Conservation (phyloP, 2,329 filamentous ascomycete species). For the Neocatenulostroma microsporum region DNA sequence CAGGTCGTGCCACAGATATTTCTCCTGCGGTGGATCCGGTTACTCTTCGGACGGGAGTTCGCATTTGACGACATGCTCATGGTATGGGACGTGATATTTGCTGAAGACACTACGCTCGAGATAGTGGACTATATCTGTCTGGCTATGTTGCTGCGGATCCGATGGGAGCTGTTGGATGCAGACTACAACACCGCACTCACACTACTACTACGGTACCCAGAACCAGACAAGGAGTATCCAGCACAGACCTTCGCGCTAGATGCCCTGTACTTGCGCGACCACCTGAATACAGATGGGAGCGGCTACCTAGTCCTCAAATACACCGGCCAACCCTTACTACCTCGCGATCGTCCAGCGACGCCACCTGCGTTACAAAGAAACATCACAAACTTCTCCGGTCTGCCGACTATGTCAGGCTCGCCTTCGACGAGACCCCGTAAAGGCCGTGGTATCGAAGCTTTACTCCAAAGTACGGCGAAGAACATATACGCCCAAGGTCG, state of each 20-base stretch:
- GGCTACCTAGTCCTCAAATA: slow-evolving; percentile 63
- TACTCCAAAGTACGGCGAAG: slow-evolving; percentile 70
- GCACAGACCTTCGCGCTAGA: slow-evolving; percentile 73
- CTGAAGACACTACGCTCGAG: slow-evolving; percentile 70
- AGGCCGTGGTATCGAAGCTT: slow-evolving; percentile 60
- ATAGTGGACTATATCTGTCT: slow-evolving; percentile 87
- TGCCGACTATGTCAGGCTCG: slow-evolving; percentile 2
- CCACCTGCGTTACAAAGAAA: slow-evolving; percentile 29
- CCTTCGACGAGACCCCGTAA: slow-evolving; percentile 34
- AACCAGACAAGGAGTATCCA: slow-evolving; percentile 31
- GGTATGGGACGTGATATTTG: slow-evolving; percentile 88
- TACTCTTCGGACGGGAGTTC: slow-evolving; percentile 90
- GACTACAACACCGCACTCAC: slow-evolving; percentile 84
- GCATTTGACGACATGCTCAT: slow-evolving; percentile 74
- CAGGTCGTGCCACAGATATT: slow-evolving; percentile 97
- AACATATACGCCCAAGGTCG: slow-evolving; percentile 64
- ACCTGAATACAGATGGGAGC: slow-evolving; percentile 56
- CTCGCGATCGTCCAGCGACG: slow-evolving; percentile 25
- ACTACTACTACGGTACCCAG: slow-evolving; percentile 76
- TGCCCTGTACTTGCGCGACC: slow-evolving; percentile 63
- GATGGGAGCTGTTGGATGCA: slow-evolving; percentile 77
- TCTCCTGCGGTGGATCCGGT: slow-evolving; percentile 90
- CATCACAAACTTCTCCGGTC: slow-evolving; percentile 27
- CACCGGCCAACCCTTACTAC: slow-evolving; percentile 41
- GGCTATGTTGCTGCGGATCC: slow-evolving; percentile 83